These are phyloP conservation scores for Crotalaria pallida DNA, from an alignment of 306 rosid species.

Conservation along the genomic window DNA sequence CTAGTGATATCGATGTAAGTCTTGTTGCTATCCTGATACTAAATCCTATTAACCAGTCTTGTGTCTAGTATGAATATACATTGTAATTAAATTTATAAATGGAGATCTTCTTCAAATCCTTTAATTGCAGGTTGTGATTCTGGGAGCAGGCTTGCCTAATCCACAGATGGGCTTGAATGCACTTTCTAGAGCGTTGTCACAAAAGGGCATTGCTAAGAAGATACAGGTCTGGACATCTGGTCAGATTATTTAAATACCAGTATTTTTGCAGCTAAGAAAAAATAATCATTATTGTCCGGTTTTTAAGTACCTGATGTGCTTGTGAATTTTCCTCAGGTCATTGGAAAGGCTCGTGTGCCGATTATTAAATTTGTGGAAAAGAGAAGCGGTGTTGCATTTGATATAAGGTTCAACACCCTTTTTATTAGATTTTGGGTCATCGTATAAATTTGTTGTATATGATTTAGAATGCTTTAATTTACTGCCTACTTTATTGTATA, in stretches of 20 bases:
- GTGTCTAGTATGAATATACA: background rate
- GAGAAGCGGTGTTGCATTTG: slow-evolving; percentile 77
- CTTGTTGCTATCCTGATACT: background rate
- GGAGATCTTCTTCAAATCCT: slow-evolving; percentile 1
- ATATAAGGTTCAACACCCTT: slow-evolving; percentile 58
- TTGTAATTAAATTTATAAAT: background rate
- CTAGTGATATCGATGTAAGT: slow-evolving; percentile 92
- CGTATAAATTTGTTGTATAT: background rate
- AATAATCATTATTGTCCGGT: background rate
- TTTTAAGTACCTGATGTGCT: slow-evolving; percentile 8
- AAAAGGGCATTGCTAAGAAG: slow-evolving; percentile 71
- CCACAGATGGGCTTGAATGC: slow-evolving; percentile 87
- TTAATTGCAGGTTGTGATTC: slow-evolving; percentile 71
- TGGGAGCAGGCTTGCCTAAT: slow-evolving; percentile 62
- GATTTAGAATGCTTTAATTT: background rate
- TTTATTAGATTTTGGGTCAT: slow-evolving; percentile 4
- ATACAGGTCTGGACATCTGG: slow-evolving; percentile 78
- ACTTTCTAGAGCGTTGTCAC: slow-evolving; percentile 88
- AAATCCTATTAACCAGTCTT: background rate
- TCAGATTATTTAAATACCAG: background rate
- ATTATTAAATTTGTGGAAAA: slow-evolving; percentile 85
- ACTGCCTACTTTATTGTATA: background rate
- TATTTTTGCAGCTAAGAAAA: background rate
- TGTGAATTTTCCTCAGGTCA: slow-evolving; percentile 50
- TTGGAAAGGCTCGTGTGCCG: slow-evolving; percentile 95